Base-by-base conservation (phyloP, 1,284 basidiomycete species). In the Cutaneotrichosporon sp. region DNA sequence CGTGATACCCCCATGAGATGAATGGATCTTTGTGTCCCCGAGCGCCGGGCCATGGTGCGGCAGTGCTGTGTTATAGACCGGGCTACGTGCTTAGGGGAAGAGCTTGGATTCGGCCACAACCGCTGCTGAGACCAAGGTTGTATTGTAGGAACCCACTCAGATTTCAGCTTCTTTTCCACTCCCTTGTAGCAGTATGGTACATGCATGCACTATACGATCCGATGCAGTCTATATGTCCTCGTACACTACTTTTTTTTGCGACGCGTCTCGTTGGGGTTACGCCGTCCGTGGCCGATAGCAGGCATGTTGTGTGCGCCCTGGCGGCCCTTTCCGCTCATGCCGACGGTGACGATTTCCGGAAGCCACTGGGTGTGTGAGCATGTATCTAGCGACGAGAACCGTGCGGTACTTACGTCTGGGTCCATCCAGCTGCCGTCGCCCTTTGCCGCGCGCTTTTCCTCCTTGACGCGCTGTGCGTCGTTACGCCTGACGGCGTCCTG, bases 181-280 rank as follows among this genome's bases (percentile, higher is more conserved):
- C 26, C 5, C 5, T 22, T 10, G 13, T 22, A 22, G 4, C 14
- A 23, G 21, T 43, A 43, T 43, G 26, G 26, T 43, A 43, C 42
- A 44, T 44, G 26, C 42, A 44, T 44, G n/a, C 15, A 30, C 26
- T 7, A 30, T 30, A 10, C 26, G 26, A 10, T 34, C 26, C 42
- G n/a, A 34, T 8, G 15, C 33, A 45, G 26, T 35, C 42, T 44
- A 35, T 15, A 35, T 18, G 26, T 34, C 10, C 14, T 22, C 4
- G 9, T 8, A 8, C 41, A 9, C 40, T 51, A 55, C 46, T 46
- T 51, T 26, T 43, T 42, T 54, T 56, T 59, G 57, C 71, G 79
- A 68, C 80, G 79, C 69, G 81, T 80, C 71, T 85, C 86, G 68
- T 92, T 94, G 2, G 90, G 90, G 76, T 96, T 96, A 69, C 81